Evolutionary conservation across 768 basidiomycete species (phyloP).

Genomic region (Podaxis rugospora): DNA sequence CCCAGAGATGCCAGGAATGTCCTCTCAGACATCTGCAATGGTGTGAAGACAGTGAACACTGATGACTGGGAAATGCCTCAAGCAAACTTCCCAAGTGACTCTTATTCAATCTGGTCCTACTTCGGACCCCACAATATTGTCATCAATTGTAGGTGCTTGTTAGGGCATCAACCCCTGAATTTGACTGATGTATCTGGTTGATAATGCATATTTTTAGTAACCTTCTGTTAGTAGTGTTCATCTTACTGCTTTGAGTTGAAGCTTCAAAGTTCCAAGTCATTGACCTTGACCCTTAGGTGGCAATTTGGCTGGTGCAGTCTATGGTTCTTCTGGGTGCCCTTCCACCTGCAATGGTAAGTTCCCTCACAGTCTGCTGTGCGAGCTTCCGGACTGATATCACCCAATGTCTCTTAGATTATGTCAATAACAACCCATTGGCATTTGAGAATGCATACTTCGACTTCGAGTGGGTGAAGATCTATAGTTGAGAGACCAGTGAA

Average conservation of each 20-base stretch:
- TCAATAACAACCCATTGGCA: slow-evolving; percentile 55
- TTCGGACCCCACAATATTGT: slow-evolving; percentile 55
- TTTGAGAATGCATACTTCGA: slow-evolving; percentile 68
- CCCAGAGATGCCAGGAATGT: slow-evolving; percentile 34
- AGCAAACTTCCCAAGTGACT: slow-evolving; percentile 51
- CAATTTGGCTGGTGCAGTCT: slow-evolving; percentile 13
- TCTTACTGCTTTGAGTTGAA: neutral
- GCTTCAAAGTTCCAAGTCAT: slow-evolving; percentile 2
- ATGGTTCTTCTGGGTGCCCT: slow-evolving; percentile 9
- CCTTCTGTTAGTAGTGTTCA: slow-evolving; percentile 44
- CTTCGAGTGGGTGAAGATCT: slow-evolving; percentile 22
- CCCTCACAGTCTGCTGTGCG: neutral
- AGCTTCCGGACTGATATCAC: neutral
- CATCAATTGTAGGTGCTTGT: slow-evolving; percentile 38
- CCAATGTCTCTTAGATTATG: slow-evolving; percentile 38
- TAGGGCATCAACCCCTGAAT: neutral
- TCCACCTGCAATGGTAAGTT: slow-evolving; percentile 8
- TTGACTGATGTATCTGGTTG: neutral
- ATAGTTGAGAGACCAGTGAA: neutral
- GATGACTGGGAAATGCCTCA: slow-evolving; percentile 46
- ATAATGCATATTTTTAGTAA: slow-evolving; percentile 24
- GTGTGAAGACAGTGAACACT: slow-evolving; percentile 29
- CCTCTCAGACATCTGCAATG: slow-evolving; percentile 36
- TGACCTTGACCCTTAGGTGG: slow-evolving; percentile 6
- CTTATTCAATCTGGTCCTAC: slow-evolving; percentile 49